Evolutionary conservation across 495 filamentous ascomycete genomes (phyloP), one percentile per base, ranked within the genome.

Genomic region (Aspergillus sparsus): DNA sequence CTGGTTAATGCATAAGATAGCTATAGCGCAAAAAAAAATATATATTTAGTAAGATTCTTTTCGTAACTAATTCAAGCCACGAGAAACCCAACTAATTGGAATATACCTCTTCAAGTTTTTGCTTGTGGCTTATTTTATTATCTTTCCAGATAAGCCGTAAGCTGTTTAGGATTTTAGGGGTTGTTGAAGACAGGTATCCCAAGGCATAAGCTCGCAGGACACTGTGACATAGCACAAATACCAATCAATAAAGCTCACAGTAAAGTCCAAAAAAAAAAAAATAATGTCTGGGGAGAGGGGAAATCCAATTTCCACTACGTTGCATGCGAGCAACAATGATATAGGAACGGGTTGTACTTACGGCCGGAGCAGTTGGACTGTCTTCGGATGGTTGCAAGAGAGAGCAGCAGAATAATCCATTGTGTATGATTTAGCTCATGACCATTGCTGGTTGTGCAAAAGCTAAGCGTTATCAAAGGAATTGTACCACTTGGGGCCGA

Each of bases 171-270:
- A 90, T 64, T 64, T 85, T 83, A 9, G 90, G 90, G 34, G 82
- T 82, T 34, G 90, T 82, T 51, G 83, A 83, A 37, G 87, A 90
- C 32, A 87, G 76, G 77, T 91, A 92, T 34, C 88, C 90, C 57
- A 95, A 71, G 8, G 84, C 74, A 71, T 91, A 95, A 50, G 90
- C 91, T 54, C 85, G 85, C 49, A 90, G 69, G 57, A 91, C 78
- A 16, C 90, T 91, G 63, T 15, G 61, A 57, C 52, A 47, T 60
- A 47, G 32, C 45, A 59, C 37, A 58, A 60, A 41, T 49, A 68
- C 51, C 13, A 39, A 41, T 53, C 37, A 53, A 61, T 42, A 49
- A 59, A 49, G 31, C 47, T 44, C 31, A 27, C 37, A 31, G 49
- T 15, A 35, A 46, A 32, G 53, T 58, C 21, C 21, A 27, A 27